Base-by-base conservation (phyloP, 2,329 filamentous ascomycete genomes). In the Ascosphaera aggregata region DNA sequence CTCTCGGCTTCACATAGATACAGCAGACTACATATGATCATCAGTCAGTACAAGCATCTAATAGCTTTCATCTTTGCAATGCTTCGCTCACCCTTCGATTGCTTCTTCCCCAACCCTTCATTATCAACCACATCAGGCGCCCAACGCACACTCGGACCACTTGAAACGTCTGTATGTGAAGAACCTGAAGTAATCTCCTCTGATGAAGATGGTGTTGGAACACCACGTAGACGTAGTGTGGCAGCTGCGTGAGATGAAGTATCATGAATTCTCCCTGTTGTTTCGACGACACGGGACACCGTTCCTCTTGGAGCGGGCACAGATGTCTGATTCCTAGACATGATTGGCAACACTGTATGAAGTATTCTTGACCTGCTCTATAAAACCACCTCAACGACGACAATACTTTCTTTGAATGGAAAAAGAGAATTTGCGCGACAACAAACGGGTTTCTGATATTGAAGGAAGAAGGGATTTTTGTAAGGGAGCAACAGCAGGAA, bases 111-210 rank as follows among this genome's bases (percentile, higher is more conserved):
- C 56, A 95, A 68, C 3, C 82, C 82, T 58, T 98, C 89, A 52
- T 98, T 98, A 59, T 98, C 85, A 2, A 98, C 66, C 4, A 94
- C 85, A 51, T 81, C 78, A 51, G 89, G 80, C 4, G 82, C 82
- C 89, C 89, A 98, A 56, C 80, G 76, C 41, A 98, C 89, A 37
- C 72, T 73, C 39, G 76, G 66, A 15, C 62, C 56, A 18, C 59
- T 57, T 0, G 60, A 43, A 22, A 40, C 44, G 40, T 46, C 45
- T 30, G 40, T 41, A 15, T 40, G 40, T 15, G 39, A 41, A 19
- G 20, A 27, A 17, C 40, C 32, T 18, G 38, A 27, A 17, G 36
- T 15, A 34, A n/a, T n/a, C n/a, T n/a, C n/a, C n/a, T n/a, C n/a
- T n/a, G n/a, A n/a, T n/a, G 32, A n/a, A 9, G 18, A 41, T 38